Percentiles rank a stretch among this genome's conserved stretches.
These are phyloP conservation scores for Globisporangium camurandrum DNA, from an alignment of 352 stramenopile genomes.

Conservation along the genomic window DNA sequence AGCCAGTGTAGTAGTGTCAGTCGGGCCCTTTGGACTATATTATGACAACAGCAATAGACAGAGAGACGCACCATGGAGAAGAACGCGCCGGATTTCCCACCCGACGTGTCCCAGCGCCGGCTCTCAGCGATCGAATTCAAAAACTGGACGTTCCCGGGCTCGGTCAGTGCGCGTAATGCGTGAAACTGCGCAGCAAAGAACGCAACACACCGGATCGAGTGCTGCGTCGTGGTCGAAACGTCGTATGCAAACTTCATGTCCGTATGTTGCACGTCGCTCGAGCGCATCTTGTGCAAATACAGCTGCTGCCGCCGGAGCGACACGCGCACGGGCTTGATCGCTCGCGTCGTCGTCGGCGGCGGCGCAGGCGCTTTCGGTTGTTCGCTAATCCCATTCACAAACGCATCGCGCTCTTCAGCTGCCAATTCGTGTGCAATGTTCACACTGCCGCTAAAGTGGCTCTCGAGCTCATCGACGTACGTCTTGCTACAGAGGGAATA, in stretches of 20 bases:
- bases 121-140: conserved; percentile 80
- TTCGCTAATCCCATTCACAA: too few relatives aligned
- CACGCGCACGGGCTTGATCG: conserved; percentile 10
- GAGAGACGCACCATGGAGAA: conserved; percentile 66
- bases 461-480: conserved; percentile 66
- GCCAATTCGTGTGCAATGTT: conserved; percentile 43
- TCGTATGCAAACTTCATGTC: conserved; percentile 76
- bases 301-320: conserved; percentile 29
- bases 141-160: conserved; percentile 66
- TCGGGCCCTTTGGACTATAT: too few relatives aligned
- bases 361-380: not conserved
- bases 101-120: conserved; percentile 64
- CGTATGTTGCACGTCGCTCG: conserved; percentile 64
- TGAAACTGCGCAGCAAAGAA: conserved; percentile 85
- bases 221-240: conserved; percentile 28
- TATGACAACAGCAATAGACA: not conserved
- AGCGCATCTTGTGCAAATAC: conserved; percentile 67
- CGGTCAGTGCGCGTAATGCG: conserved; percentile 52
- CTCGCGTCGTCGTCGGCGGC: conserved; percentile 1
- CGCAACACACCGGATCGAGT: conserved; percentile 60
- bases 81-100: conserved; percentile 80
- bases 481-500: conserved; percentile 69
- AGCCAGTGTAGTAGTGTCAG: conserved; percentile 2
- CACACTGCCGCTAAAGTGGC: conserved; percentile 45
- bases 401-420: conserved; percentile 3